These are phyloP conservation scores for Tetrapyrgos nigripes DNA, from an alignment of 1,284 basidiomycete genomes.

Conservation along the genomic window DNA sequence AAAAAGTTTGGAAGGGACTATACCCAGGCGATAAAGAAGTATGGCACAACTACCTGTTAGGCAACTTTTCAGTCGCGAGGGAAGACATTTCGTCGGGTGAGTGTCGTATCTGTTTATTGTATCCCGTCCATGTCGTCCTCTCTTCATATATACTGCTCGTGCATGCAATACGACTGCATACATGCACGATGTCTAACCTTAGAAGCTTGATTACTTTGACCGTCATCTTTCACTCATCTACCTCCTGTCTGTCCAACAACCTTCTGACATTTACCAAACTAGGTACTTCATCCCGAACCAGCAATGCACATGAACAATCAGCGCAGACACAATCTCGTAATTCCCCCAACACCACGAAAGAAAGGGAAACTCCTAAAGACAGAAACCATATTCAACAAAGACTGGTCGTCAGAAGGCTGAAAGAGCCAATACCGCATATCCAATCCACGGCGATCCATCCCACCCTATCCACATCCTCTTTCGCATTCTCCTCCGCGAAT, in stretches of 20 bases:
- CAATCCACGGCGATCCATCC: neutral
- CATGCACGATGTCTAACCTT: neutral
- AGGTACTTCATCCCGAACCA: neutral
- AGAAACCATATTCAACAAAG: conserved; percentile 8
- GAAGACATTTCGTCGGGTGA: conserved; percentile 8
- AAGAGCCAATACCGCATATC: neutral
- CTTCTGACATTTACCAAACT: neutral
- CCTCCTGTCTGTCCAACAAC: neutral
- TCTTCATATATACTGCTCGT: neutral
- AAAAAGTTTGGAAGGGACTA: conserved; percentile 5
- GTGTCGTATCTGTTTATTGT: too few relatives aligned
- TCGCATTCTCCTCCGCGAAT: too few relatives aligned
- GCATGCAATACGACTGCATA: neutral
- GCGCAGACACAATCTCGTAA: neutral
- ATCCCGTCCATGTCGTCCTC: neutral
- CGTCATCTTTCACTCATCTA: neutral
- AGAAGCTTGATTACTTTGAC: neutral
- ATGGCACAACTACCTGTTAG: conserved; percentile 16
- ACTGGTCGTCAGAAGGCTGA: conserved; percentile 10
- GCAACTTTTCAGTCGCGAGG: conserved; percentile 11
- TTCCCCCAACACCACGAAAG: neutral
- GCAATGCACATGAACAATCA: too few relatives aligned
- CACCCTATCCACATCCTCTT: too few relatives aligned
- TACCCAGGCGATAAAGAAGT: conserved; percentile 6
- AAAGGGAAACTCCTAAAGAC: neutral